These are phyloP conservation scores for Tremellales sp. DNA, from an alignment of 1,284 basidiomycete genomes.

Conservation along the genomic window DNA sequence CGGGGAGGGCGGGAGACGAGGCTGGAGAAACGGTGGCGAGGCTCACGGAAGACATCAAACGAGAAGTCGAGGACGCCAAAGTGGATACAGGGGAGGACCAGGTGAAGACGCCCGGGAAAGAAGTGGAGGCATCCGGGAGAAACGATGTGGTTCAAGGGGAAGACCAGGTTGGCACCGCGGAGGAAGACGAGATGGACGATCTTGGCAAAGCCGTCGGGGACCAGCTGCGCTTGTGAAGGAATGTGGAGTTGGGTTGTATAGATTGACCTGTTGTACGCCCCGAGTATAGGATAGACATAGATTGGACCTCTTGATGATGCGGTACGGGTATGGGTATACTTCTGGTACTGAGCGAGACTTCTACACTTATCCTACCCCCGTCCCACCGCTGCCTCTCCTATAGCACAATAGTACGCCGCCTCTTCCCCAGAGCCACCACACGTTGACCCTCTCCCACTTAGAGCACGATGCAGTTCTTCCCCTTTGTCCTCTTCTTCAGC, in stretches of 20 bases:
- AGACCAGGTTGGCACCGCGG: background rate
- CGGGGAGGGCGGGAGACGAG: constrained; percentile 6
- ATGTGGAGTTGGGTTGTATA: background rate
- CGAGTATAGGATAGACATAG: constrained; percentile 1
- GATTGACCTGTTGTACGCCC: background rate
- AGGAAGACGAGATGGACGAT: constrained; percentile 3
- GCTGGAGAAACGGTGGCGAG: constrained; percentile 2
- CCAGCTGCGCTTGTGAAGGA: constrained; percentile 9
- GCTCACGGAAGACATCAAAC: constrained; percentile 4
- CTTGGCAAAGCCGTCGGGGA: constrained; percentile 14
- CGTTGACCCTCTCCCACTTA: constrained; percentile 40
- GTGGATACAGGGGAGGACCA: background rate
- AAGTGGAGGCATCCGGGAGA: background rate
- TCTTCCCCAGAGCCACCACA: background rate
- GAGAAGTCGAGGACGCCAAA: constrained; percentile 6
- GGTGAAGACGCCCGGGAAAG: background rate
- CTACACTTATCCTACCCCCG: background rate
- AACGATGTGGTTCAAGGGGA: background rate
- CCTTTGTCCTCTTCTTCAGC: constrained; percentile 70
- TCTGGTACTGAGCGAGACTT: background rate
- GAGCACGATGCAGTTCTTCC: constrained; percentile 72
- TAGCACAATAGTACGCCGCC: background rate
- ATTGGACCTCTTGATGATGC: too few relatives aligned
- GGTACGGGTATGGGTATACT: background rate
- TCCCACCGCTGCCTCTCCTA: background rate